Percentiles rank a stretch among this genome's conserved stretches.
phyloP scores from a whole-genome alignment of 768 basidiomycete species.

The Lactarius psammicola region DNA sequence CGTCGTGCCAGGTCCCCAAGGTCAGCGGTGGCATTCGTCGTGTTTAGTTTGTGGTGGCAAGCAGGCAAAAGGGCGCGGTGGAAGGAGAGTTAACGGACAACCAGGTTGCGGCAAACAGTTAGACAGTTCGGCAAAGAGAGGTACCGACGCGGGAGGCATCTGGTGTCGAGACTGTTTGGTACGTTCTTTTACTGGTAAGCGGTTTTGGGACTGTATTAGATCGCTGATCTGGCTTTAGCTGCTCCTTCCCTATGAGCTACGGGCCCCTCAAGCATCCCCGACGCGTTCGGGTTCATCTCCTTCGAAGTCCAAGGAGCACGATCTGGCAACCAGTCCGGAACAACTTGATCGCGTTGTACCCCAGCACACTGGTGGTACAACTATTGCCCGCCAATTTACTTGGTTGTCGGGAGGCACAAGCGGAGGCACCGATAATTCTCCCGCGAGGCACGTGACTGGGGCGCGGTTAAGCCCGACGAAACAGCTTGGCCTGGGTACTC shows the following conservation, averaged over 20 bases:
- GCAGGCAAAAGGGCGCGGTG: conserved; percentile 41
- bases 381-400: conserved; percentile 73
- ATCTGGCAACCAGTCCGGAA: conserved; percentile 40
- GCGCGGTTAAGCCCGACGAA: conserved; percentile 65
- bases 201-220: background rate
- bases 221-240: conserved; percentile 42
- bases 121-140: conserved; percentile 79
- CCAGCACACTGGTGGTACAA: conserved; percentile 71
- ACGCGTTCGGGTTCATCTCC: conserved; percentile 48
- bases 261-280: conserved; percentile 55
- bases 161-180: conserved; percentile 88
- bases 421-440: conserved; percentile 33
- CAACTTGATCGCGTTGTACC: conserved; percentile 39
- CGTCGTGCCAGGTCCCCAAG: conserved; percentile 81
- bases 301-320: conserved; percentile 37
- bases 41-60: conserved; percentile 84
- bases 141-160: conserved; percentile 56
- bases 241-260: conserved; percentile 49
- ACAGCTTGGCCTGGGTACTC: conserved; percentile 60
- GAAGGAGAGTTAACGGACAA: conserved; percentile 51
- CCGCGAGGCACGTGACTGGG: conserved; percentile 61
- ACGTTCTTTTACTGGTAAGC: conserved; percentile 16
- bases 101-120: conserved; percentile 82
- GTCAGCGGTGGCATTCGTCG: conserved; percentile 72
- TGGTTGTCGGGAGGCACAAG: conserved; percentile 45